Evolutionary conservation across 371 early-diverging fungal genomes (phyloP).

Genomic region (Coemansia sp.): DNA sequence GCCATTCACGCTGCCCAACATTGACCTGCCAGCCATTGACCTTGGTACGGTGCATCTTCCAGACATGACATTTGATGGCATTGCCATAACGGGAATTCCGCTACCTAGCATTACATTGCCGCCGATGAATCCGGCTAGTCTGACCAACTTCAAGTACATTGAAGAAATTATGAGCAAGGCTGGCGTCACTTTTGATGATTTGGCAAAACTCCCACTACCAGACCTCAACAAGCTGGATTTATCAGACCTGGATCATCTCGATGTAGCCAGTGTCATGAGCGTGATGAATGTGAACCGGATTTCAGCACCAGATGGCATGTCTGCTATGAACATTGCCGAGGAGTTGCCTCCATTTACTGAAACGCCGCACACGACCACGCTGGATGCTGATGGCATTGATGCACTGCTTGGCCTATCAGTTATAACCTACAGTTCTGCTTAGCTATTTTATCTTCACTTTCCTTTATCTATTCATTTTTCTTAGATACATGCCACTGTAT

Average conservation of each 20-base stretch:
- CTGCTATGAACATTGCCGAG: conserved; percentile 11
- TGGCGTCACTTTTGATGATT: conserved; percentile 34
- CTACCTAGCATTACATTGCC: conserved; percentile 40
- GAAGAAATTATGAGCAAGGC: conserved; percentile 35
- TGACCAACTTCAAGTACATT: conserved; percentile 39
- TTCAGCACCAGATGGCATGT: conserved; percentile 8
- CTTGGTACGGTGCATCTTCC: conserved; percentile 43
- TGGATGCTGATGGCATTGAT: conserved; percentile 34
- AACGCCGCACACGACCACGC: conserved; percentile 31
- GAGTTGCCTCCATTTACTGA: background rate
- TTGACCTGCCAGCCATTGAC: conserved; percentile 31
- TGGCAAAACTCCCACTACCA: conserved; percentile 41
- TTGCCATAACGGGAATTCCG: conserved; percentile 32
- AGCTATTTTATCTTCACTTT: background rate
- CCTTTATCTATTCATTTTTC: background rate
- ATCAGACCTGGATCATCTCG: conserved; percentile 14
- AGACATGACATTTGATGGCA: conserved; percentile 41
- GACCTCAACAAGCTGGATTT: conserved; percentile 30
- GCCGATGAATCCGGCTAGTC: conserved; percentile 37
- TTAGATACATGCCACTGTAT: no score
- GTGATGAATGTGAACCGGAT: conserved; percentile 27
- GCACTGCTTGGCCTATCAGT: conserved; percentile 31
- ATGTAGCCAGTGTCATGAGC: conserved; percentile 21
- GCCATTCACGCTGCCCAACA: conserved; percentile 37
- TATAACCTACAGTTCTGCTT: conserved; percentile 11